A percentile compares a stretch with the other conserved stretches of the same genome.
phyloP scores from a whole-genome alignment of 2,329 filamentous ascomycete species.

The Ascochyta pisi region DNA sequence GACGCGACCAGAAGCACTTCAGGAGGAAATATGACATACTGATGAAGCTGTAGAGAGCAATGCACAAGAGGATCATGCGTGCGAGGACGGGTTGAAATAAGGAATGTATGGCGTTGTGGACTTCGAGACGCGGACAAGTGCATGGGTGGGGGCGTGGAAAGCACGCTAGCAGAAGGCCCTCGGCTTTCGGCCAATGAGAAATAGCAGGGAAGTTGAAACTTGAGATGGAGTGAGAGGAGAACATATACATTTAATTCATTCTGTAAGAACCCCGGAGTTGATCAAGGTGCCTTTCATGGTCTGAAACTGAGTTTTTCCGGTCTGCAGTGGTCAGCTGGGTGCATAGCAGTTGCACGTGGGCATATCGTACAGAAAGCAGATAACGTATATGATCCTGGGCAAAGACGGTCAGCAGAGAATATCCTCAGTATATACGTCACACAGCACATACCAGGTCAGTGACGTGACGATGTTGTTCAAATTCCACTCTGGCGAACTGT shows the following conservation, averaged over 20 bases:
- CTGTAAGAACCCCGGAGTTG: conserved; percentile 41
- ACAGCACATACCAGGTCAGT: conserved; percentile 53
- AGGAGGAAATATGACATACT: not conserved
- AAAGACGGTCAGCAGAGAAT: conserved; percentile 6
- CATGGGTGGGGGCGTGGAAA: conserved; percentile 13
- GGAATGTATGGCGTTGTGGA: not conserved
- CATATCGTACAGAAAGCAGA: conserved; percentile 51
- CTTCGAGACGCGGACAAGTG: conserved; percentile 1
- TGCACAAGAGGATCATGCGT: not conserved
- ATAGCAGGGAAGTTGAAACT: not conserved
- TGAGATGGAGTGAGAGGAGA: conserved; percentile 8
- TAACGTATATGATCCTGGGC: conserved; percentile 56
- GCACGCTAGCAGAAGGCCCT: conserved; percentile 25
- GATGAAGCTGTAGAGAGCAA: not conserved
- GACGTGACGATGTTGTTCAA: conserved; percentile 55
- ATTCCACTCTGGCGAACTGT: conserved; percentile 57
- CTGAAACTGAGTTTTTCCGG: conserved; percentile 59
- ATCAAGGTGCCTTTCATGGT: conserved; percentile 52
- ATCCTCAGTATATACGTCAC: not conserved
- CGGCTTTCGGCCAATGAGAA: conserved; percentile 18
- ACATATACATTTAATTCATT: conserved; percentile 19
- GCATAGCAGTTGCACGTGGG: not conserved
- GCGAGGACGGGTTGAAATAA: not conserved
- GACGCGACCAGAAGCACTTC: not conserved
- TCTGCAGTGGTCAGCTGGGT: conserved; percentile 33